Evolutionary conservation across 2,329 filamentous ascomycete genomes (phyloP), one percentile per base, ranked within the genome.

Genomic region (Capronia americana): DNA sequence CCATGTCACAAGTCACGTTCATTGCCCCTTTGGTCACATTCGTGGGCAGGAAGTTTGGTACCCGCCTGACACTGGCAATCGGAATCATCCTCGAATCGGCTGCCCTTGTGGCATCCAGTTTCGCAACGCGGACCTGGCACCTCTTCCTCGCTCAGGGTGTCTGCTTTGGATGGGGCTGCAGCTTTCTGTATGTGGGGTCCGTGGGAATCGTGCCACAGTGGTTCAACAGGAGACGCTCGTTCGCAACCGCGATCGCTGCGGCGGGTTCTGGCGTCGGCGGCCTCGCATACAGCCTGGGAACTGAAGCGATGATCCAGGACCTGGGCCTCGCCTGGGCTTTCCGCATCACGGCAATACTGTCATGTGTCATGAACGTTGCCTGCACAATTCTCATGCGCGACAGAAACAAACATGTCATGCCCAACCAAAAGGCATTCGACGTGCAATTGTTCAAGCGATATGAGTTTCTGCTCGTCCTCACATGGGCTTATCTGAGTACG

Each of bases 401-500:
- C 55, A 57, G 74, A n/a, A 73, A 74, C 57, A 46, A 62, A 24
- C 32, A 34, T 6, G 66, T 73, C 34, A 41, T 48, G 41, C 71
- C 71, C 2, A 44, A 50, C 1, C 69, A 73, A 55, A 64, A 28
- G 20, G 34, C 41, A 10, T 73, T 74, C 38, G 68, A 74, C 48
- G 12, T 54, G 11, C 44, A 54, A 38, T 61, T 73, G 3, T 54
- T 74, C 12, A 57, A 61, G 26, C 59, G 63, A 24, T 58, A 44
- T 11, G 66, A 72, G 10, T 66, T 73, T 11, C 38, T 61, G 17
- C 59, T 73, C 14, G 32, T 73, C 5, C 64, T 74, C 1, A 23
- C 65, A 0, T 83, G 80, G 80, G 77, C 74, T 7, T 81, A 83
- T 60, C 70, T 78, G 12, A 80, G 74, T 61, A 77, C 83, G 73